phyloP scores from a whole-genome alignment of 2,329 filamentous ascomycete species.

The Uncinocarpus reesii region DNA sequence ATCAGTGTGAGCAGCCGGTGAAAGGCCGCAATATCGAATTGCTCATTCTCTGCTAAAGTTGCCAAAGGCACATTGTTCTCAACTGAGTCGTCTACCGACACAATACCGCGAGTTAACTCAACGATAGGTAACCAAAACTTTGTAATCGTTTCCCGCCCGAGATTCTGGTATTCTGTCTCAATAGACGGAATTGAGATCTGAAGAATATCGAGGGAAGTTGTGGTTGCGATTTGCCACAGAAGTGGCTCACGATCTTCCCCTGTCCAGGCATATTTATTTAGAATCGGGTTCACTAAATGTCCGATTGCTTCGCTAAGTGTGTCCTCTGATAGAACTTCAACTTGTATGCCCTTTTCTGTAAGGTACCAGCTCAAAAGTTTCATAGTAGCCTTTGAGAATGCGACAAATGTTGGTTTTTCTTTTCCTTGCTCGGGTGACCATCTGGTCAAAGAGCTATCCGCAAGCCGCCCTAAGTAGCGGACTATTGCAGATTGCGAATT shows the following conservation, averaged over 20 bases:
- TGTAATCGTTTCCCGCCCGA: conserved; percentile 35
- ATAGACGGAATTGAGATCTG: conserved; percentile 55
- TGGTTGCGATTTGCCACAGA: conserved; percentile 73
- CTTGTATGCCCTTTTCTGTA: conserved; percentile 38
- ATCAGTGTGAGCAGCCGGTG: conserved; percentile 55
- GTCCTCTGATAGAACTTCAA: conserved; percentile 59
- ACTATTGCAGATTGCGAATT: conserved; percentile 30
- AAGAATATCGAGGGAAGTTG: conserved; percentile 57
- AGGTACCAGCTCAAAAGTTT: conserved; percentile 47
- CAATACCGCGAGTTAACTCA: conserved; percentile 56
- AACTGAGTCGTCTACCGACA: conserved; percentile 51
- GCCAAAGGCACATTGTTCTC: conserved; percentile 35
- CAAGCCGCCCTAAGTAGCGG: conserved; percentile 53
- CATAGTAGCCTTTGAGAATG: conserved; percentile 76
- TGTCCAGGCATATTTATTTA: conserved; percentile 69
- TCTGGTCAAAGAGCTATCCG: conserved; percentile 46
- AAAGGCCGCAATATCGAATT: conserved; percentile 72
- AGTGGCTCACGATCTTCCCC: conserved; percentile 59
- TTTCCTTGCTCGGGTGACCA: conserved; percentile 30
- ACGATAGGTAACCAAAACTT: conserved; percentile 63
- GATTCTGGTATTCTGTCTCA: conserved; percentile 31
- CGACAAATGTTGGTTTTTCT: conserved; percentile 68
- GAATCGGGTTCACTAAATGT: conserved; percentile 59
- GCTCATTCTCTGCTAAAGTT: conserved; percentile 57
- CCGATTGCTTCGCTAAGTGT: conserved; percentile 56